These are phyloP conservation scores for Cryomyces antarcticus DNA, from an alignment of 495 filamentous ascomycete genomes.

Conservation along the genomic window DNA sequence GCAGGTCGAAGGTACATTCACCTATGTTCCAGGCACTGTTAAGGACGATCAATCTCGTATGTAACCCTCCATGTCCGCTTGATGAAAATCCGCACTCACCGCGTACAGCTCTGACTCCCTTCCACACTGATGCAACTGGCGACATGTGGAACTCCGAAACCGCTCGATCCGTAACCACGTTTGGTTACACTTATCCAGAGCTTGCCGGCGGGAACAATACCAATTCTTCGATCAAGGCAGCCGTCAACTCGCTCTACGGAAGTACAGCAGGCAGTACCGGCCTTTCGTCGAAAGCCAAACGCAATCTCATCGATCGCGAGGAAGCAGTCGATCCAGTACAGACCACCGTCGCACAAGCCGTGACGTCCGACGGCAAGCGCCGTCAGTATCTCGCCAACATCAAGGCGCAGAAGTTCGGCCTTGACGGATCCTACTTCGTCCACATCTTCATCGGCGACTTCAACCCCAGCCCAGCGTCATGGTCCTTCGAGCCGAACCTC, in stretches of 20 bases:
- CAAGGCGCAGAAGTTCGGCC: constrained; percentile 31
- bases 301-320: neutral
- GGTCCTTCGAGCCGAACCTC: constrained; percentile 24
- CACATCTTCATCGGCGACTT: constrained; percentile 38
- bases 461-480: constrained; percentile 19
- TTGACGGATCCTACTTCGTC: constrained; percentile 33
- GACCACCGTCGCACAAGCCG: neutral
- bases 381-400: constrained; percentile 44
- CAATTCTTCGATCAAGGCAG: constrained; percentile 18
- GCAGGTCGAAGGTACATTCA: constrained; percentile 30
- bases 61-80: constrained; percentile 1
- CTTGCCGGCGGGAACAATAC: constrained; percentile 16
- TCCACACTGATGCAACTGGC: constrained; percentile 18
- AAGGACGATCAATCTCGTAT: constrained; percentile 16
- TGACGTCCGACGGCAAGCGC: constrained; percentile 11
- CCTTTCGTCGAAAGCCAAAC: neutral
- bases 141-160: constrained; percentile 21
- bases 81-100: constrained; percentile 1
- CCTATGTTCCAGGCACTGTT: constrained; percentile 20
- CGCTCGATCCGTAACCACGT: constrained; percentile 14
- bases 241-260: constrained; percentile 36
- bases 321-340: neutral
- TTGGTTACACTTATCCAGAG: constrained; percentile 44
- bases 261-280: neutral
- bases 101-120: constrained; percentile 20